Evolutionary conservation across 345 rosid species (phyloP).

Genomic region (Isatis tinctoria): DNA sequence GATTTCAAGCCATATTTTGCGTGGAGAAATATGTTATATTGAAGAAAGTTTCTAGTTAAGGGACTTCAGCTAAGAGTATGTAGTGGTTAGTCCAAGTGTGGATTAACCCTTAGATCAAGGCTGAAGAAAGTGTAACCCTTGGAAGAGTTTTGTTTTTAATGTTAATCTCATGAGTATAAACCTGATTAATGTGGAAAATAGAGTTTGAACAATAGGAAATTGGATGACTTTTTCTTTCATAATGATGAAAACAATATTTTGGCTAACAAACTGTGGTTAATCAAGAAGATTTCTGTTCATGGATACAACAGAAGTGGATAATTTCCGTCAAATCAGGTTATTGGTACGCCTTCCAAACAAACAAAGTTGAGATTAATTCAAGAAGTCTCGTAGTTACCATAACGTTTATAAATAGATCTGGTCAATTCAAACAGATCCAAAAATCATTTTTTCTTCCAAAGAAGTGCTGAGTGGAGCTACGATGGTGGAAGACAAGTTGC

Average conservation of each 20-base stretch:
- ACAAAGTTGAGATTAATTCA: neutral
- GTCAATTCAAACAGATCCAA: neutral
- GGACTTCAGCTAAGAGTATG: neutral
- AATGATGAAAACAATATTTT: neutral
- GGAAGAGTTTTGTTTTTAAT: neutral
- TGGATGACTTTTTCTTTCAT: neutral
- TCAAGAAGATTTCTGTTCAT: neutral
- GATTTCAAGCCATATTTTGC: neutral
- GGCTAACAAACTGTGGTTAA: neutral
- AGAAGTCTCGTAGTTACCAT: neutral
- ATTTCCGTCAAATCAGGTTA: neutral
- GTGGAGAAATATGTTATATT: neutral
- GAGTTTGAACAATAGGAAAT: neutral
- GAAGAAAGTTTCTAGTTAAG: neutral
- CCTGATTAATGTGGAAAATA: neutral
- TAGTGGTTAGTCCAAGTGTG: neutral
- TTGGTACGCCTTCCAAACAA: neutral
- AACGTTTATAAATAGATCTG: too few relatives aligned
- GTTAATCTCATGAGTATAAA: neutral
- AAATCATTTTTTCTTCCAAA: neutral
- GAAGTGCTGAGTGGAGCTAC: neutral
- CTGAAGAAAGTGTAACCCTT: neutral
- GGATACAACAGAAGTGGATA: neutral
- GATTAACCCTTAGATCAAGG: neutral
- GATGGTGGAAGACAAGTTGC: neutral